A percentile compares a stretch with the other conserved stretches of the same genome.
Conservation (phyloP, 2,329 filamentous ascomycete species). For the Ilyonectria destructans region DNA sequence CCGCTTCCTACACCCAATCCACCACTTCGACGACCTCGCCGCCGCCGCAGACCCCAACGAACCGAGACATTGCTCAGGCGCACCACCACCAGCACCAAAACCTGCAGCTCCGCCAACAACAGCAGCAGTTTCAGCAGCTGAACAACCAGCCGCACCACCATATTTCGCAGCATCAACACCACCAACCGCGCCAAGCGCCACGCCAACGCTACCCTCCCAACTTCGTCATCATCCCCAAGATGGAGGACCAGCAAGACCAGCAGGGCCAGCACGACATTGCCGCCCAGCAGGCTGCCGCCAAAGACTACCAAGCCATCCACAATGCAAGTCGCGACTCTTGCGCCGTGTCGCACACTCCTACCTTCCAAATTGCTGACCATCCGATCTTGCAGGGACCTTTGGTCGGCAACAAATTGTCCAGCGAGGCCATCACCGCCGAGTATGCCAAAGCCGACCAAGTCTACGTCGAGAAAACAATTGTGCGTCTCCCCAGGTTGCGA, state of each 20-base stretch:
- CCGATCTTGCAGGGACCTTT: conserved; percentile 80
- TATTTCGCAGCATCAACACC: conserved; percentile 32
- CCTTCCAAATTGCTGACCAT: conserved; percentile 32
- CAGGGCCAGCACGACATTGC: conserved; percentile 62
- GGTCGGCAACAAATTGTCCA: conserved; percentile 85
- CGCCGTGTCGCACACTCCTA: conserved; percentile 22
- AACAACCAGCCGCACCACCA: conserved; percentile 33
- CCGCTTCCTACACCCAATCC: conserved; percentile 35
- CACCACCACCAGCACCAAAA: conserved; percentile 40
- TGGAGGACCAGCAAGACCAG: conserved; percentile 54
- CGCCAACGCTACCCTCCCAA: conserved; percentile 29
- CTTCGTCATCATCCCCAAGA: conserved; percentile 43
- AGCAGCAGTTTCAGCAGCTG: conserved; percentile 35
- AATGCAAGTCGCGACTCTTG: conserved; percentile 61
- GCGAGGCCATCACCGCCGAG: conserved; percentile 83
- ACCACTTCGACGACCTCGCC: conserved; percentile 36
- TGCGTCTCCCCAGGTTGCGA: conserved; percentile 63
- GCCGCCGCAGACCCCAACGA: conserved; percentile 35
- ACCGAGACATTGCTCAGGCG: conserved; percentile 16
- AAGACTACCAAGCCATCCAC: conserved; percentile 72
- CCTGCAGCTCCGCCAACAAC: conserved; percentile 28
- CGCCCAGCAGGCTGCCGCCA: conserved; percentile 74
- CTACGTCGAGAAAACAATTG: conserved; percentile 89
- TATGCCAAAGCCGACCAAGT: conserved; percentile 91
- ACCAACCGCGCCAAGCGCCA: conserved; percentile 35